Evolutionary conservation across 2,329 filamentous ascomycete genomes (phyloP).

Genomic region (Scytalidium sp.): DNA sequence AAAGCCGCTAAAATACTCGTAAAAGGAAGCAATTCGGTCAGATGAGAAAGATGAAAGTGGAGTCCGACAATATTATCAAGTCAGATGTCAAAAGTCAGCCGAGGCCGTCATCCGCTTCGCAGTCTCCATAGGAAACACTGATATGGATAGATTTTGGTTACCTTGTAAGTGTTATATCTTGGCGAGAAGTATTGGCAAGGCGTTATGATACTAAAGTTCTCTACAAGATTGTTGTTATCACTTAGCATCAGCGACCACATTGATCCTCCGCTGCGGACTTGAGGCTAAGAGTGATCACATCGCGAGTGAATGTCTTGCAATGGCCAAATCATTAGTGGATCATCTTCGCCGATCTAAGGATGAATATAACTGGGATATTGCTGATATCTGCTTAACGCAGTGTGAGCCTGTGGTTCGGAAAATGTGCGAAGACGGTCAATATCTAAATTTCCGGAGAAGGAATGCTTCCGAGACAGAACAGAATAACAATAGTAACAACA

Average conservation of each 20-base stretch:
- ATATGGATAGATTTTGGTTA: constrained; percentile 26
- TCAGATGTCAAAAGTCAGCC: constrained; percentile 21
- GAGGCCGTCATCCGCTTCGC: constrained; percentile 21
- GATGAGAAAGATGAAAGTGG: constrained; percentile 5
- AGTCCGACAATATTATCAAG: constrained; percentile 11
- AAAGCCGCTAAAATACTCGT: constrained; percentile 1
- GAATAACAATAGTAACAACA: background rate
- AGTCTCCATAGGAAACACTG: constrained; percentile 14
- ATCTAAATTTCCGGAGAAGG: constrained; percentile 3
- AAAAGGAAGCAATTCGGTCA: constrained; percentile 4
- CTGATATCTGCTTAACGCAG: constrained; percentile 22
- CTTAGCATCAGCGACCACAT: constrained; percentile 3
- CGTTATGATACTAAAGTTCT: background rate
- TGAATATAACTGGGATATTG: constrained; percentile 20
- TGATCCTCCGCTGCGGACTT: constrained; percentile 2
- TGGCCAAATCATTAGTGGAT: constrained; percentile 1
- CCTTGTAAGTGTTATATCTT: constrained; percentile 17
- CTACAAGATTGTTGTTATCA: constrained; percentile 1
- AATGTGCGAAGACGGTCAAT: constrained; percentile 3
- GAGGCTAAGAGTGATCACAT: constrained; percentile 3
- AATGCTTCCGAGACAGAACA: background rate
- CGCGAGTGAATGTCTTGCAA: constrained; percentile 2
- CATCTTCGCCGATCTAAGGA: constrained; percentile 16
- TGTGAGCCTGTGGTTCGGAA: constrained; percentile 27
- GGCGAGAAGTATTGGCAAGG: background rate